Conservation (phyloP, 345 rosid species). For the Citrus unshiu region DNA sequence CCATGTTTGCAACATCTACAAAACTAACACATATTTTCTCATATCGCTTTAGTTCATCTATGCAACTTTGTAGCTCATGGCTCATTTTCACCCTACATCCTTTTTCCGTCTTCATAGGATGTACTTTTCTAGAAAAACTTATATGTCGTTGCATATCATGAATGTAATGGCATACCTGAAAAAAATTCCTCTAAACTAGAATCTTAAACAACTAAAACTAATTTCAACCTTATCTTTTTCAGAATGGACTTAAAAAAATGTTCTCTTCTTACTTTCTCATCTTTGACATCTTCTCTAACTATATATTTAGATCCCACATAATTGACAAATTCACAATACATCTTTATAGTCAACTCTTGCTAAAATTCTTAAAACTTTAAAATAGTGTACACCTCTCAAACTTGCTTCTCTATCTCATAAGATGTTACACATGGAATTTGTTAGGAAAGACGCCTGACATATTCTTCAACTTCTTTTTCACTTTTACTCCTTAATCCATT, state of each 20-base stretch:
- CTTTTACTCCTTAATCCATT: constrained; percentile 12
- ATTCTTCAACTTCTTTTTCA: constrained; percentile 23
- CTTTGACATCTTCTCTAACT: not conserved
- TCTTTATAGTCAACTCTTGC: not conserved
- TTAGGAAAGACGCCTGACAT: constrained; percentile 11
- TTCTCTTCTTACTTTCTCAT: not conserved
- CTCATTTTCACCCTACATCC: not conserved
- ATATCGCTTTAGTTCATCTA: no score
- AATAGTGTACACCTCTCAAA: not conserved
- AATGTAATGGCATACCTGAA: not conserved
- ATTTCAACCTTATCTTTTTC: not conserved
- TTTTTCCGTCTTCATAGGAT: not conserved
- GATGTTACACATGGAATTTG: not conserved
- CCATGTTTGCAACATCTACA: not conserved
- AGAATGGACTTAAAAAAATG: not conserved
- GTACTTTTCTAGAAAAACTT: not conserved
- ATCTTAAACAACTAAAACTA: no score
- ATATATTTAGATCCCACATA: not conserved
- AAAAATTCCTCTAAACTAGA: not conserved
- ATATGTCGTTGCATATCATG: not conserved
- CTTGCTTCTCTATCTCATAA: not conserved
- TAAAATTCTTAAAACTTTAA: not conserved
- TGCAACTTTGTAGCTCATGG: not conserved
- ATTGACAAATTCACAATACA: not conserved
- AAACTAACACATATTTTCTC: no score